Evolutionary conservation across 495 filamentous ascomycete species (phyloP), one percentile per base, ranked within the genome.

Genomic region (Platismatia glauca): DNA sequence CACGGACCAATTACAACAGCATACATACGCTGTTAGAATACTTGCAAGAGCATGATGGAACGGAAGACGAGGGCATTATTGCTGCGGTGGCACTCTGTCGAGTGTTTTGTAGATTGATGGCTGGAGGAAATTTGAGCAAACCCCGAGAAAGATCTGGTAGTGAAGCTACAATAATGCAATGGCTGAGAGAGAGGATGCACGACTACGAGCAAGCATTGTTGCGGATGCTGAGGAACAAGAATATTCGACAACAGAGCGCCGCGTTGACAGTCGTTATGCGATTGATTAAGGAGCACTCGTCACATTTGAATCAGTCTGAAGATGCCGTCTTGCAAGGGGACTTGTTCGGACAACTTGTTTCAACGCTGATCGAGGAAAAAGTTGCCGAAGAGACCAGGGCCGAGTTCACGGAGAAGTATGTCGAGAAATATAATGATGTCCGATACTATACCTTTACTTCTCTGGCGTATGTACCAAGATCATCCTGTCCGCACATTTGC

Each of bases 1-100:
- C 90, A 33, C 87, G 86, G 63, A 89, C 89, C 71, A 80, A 96
- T 72, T 96, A 94, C 79, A 97, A 98, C 77, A 91, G 94, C 67
- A 95, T 97, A 69, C 84, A 85, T 12, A 85, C 78, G 1, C 74
- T 97, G 46, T 77, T 95, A 41, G 78, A 79, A 12, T 59, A 63
- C 27, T 76, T 86, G 13, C 76, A 82, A 72, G 72, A 75, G 29
- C 73, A 81, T 22, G 72, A 78, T 8, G 66, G 74, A 0, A 41
- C 71, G 13, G 68, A 71, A 16, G 72, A 75, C 31, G 74, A 75
- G 13, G 56, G 61, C 27, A 68, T 87, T 13, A 76, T 84, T 27
- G 89, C 90, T 0, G 83, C 87, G 0, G 86, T 95, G 22, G 84
- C 91, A 3, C 78, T 97, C 34, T 97, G 91, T 71, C 85, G 92